Percentiles rank a stretch among this genome's conserved stretches.
Evolutionary conservation across 148 eudicot species (phyloP).

Genomic region (Beta vulgaris): DNA sequence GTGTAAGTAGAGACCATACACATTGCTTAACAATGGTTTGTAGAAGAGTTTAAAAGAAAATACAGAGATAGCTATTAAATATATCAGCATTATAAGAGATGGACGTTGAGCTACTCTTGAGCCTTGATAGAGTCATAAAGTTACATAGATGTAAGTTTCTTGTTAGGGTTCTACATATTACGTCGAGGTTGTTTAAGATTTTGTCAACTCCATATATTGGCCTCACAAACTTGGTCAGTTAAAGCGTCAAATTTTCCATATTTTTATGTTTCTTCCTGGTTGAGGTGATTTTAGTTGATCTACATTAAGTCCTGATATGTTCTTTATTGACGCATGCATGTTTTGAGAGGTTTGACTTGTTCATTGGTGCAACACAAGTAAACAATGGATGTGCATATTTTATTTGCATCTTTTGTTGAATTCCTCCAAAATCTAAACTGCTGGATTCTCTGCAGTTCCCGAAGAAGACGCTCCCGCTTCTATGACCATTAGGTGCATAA

Average conservation of each 20-base stretch:
- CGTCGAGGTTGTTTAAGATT: background rate
- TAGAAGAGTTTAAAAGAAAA: background rate
- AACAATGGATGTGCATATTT: background rate
- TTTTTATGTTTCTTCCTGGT: background rate
- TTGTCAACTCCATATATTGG: background rate
- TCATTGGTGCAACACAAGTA: background rate
- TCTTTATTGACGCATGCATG: background rate
- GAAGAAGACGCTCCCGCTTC: conserved; percentile 83
- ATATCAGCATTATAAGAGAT: background rate
- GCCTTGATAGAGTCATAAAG: no score
- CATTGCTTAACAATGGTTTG: background rate
- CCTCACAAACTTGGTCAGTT: background rate
- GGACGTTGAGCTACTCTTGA: background rate
- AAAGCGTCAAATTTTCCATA: background rate
- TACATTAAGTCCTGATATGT: background rate
- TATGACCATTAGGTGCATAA: conserved; percentile 55
- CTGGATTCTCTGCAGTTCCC: conserved; percentile 50
- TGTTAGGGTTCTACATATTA: background rate
- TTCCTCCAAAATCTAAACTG: background rate
- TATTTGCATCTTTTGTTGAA: background rate
- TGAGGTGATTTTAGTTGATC: background rate
- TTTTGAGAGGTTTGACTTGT: background rate
- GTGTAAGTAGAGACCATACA: background rate
- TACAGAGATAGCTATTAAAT: background rate
- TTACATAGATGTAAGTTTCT: no score